Base-by-base conservation (phyloP, 257 asterid species). In the Marsdenia floribunda region DNA sequence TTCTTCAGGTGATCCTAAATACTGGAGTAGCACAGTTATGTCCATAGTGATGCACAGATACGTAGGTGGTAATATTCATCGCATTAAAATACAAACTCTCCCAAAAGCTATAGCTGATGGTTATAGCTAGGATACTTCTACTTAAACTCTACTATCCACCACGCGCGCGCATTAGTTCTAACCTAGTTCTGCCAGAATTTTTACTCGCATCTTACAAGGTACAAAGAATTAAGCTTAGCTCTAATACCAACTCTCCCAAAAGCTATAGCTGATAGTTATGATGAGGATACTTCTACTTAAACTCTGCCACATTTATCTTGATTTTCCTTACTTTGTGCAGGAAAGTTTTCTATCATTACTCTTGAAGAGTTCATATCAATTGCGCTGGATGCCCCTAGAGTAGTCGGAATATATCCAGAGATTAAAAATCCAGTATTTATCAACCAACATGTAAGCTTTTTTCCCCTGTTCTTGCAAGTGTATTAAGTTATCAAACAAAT, bases 371-470 rank as follows among this genome's bases (percentile, higher is more conserved):
- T 80, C 77, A 87, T 92, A 77, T 84, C 93, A 37, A 88, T 95
- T 74, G 98, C 99, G 53, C 77, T 92, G 83, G 96, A 86, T 79
- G 92, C 99, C 60, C 90, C 90, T 21, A 80, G 98, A 86, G 87
- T 89, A 18, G 99, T 95, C 33, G 98, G 99, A 75, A 90, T 95
- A 80, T 95, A 95, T 87, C 99, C 99, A 22, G 98, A 95, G 90
- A 92, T 95, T 26, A 92, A 95, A 86, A 95, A 89, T 79, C 97
- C 99, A 57, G 88, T 88, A 54, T 88, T 90, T 58, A 88, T 95
- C 80, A 95, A 92, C 85, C 91, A 95, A 78, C 92, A 47, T 11
- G 99, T 90, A 81, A 86, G 97, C 82, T 68, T 72, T 79, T 57
- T 19, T 37, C 0, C 44, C 75, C 74, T 81, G 46, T 54, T 81